These are phyloP conservation scores for Adansonia gregorii DNA, from an alignment of 441 rosid species.

Conservation along the genomic window DNA sequence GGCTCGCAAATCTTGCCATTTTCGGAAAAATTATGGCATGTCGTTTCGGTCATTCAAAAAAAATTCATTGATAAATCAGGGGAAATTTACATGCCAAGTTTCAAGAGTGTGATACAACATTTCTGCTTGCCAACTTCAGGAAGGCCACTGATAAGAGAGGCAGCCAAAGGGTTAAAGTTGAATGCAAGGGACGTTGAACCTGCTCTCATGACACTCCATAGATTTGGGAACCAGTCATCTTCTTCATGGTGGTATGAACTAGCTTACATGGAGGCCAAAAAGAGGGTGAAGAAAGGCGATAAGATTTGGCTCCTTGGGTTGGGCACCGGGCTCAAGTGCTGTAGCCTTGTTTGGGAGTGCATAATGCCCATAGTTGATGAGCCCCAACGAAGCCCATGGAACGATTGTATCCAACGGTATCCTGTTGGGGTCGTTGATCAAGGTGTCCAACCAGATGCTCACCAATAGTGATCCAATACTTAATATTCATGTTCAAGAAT, in stretches of 20 bases:
- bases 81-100: slow-evolving; percentile 49
- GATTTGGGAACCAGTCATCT: slow-evolving; percentile 67
- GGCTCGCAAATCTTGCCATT: slow-evolving; percentile 44
- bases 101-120: slow-evolving; percentile 49
- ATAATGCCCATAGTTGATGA: slow-evolving; percentile 40
- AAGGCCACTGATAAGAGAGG: slow-evolving; percentile 40
- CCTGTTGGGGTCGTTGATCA: slow-evolving; percentile 25
- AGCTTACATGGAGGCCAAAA: slow-evolving; percentile 54
- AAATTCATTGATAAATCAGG: slow-evolving; percentile 32
- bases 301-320: slow-evolving; percentile 53
- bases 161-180: slow-evolving; percentile 50
- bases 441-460: not conserved
- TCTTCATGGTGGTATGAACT: slow-evolving; percentile 59
- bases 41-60: slow-evolving; percentile 32
- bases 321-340: slow-evolving; percentile 55
- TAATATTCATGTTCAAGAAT: too few species aligned
- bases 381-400: slow-evolving; percentile 46
- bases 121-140: slow-evolving; percentile 61
- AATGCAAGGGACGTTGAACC: slow-evolving; percentile 44
- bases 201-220: slow-evolving; percentile 54
- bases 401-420: slow-evolving; percentile 35
- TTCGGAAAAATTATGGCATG: slow-evolving; percentile 35
- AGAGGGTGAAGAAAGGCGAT: slow-evolving; percentile 52
- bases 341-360: slow-evolving; percentile 48
- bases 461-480: too few species aligned